A percentile compares a stretch with the other conserved stretches of the same genome.
phyloP scores from a whole-genome alignment of 768 basidiomycete species.

The Tephrocybe sp. region DNA sequence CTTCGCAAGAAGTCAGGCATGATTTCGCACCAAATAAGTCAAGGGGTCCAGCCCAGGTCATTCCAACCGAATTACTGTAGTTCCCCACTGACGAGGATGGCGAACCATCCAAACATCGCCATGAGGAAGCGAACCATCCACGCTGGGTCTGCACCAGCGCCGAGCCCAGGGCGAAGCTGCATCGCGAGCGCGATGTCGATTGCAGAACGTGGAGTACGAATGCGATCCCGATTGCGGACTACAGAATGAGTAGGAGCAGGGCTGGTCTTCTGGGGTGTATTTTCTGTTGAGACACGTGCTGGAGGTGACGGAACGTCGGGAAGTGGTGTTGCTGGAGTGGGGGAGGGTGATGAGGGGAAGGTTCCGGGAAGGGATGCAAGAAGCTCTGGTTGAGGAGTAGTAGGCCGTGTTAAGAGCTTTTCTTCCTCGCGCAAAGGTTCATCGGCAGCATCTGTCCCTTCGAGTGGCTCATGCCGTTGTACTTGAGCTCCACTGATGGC shows the following conservation, averaged over 20 bases:
- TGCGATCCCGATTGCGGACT: constrained; percentile 3
- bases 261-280: background rate
- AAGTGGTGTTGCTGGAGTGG: background rate
- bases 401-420: background rate
- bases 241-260: background rate
- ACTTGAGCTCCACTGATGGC: no score
- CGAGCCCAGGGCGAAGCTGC: constrained; percentile 73
- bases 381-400: background rate
- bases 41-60: background rate
- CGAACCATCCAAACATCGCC: constrained; percentile 78
- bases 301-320: constrained; percentile 1
- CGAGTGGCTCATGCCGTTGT: no score
- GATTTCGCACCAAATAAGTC: background rate
- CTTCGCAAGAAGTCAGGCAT: background rate
- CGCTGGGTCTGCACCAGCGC: constrained; percentile 67
- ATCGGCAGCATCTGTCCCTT: no score
- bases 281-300: background rate
- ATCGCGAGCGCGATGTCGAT: constrained; percentile 73
- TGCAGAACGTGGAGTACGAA: constrained; percentile 33
- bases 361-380: constrained; percentile 16
- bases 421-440: background rate
- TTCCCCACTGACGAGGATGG: constrained; percentile 41
- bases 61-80: background rate
- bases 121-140: constrained; percentile 81
- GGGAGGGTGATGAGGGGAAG: constrained; percentile 12